Conservation (phyloP, 331 rosid species). For the Malus hybrid region DNA sequence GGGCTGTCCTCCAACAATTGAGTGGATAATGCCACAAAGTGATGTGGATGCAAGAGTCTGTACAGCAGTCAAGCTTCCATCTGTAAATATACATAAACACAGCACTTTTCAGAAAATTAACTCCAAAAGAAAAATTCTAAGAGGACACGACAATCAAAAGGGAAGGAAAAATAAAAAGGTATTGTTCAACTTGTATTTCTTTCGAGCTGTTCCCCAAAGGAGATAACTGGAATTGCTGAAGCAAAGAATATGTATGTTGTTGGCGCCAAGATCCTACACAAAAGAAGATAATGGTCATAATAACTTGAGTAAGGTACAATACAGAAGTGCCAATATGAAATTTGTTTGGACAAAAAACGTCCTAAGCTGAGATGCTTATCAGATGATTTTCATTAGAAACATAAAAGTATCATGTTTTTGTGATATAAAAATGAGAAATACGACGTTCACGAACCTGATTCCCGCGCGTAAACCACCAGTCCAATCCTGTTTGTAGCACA, state of each 20-base stretch:
- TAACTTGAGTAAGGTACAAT: slow-evolving; percentile 4
- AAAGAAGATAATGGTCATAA: slow-evolving; percentile 19
- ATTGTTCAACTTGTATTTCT: slow-evolving; percentile 55
- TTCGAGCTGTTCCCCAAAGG: slow-evolving; percentile 97
- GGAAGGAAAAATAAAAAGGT: neutral
- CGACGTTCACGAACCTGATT: slow-evolving; percentile 54
- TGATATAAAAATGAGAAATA: neutral
- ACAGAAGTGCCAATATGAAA: neutral
- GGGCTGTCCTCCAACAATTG: slow-evolving; percentile 92
- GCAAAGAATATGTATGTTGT: slow-evolving; percentile 97
- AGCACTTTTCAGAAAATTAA: slow-evolving; percentile 25
- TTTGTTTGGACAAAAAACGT: neutral
- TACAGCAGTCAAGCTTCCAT: slow-evolving; percentile 91
- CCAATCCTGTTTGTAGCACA: slow-evolving; percentile 95
- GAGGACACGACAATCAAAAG: slow-evolving; percentile 13
- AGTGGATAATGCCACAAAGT: slow-evolving; percentile 84
- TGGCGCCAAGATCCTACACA: slow-evolving; percentile 88
- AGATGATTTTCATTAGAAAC: slow-evolving; percentile 5
- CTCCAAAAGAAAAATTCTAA: slow-evolving; percentile 11
- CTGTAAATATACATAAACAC: slow-evolving; percentile 36
- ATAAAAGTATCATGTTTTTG: neutral
- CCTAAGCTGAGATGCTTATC: neutral
- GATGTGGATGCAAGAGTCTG: slow-evolving; percentile 98
- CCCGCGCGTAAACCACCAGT: slow-evolving; percentile 75
- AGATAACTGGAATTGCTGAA: slow-evolving; percentile 95